Base-by-base conservation (phyloP, 805 yeast genomes). In the Cyberlindnera maritima region DNA sequence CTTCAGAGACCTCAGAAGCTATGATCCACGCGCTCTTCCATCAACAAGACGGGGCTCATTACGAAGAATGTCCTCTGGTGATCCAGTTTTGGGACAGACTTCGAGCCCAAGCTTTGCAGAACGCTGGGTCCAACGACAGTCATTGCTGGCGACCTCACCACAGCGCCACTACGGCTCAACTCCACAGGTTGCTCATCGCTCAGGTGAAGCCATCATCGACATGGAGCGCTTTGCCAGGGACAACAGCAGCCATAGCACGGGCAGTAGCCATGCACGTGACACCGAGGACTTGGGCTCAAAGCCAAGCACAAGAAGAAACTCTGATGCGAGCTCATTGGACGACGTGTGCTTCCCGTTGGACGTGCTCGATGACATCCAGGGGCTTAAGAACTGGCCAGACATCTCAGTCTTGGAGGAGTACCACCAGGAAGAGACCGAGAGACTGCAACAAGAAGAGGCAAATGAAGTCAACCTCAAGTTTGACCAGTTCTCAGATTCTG, bases 271-370 rank as follows among this genome's bases (percentile, higher is more conserved):
- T 25, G 36, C 39, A 11, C 48, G 44, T 8, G 46, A 46, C 59
- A 64, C 59, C 18, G 62, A 61, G 5, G 67, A 65, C 41, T 64
- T 67, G 35, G 67, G 67, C 32, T 72, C 76, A 3, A 68, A 71
- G 41, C 76, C 76, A 1, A 67, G 71, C 2, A 66, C 74, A 1
- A 64, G 72, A 51, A 60, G 70, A 31, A 60, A 68, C 8, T 64
- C 73, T 1, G 80, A 78, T 44, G 78, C 80, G 34, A 83, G 96
- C 0, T 87, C 96, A 1, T 68, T 92, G 48, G 91, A 85, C 61
- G 99, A 92, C 66, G 99, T 92, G 21, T 92, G 97, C 60, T 81
- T 89, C 64, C 96, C 96, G 0, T 72, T 90, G 33, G 66, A 61
- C 32, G 60, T 50, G 14, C 40, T 55, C 21, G 61, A 52, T 39